A percentile compares a stretch with the other conserved stretches of the same genome.
These are phyloP conservation scores for Lactarius evosmus DNA, from an alignment of 768 basidiomycete species.

Conservation along the genomic window DNA sequence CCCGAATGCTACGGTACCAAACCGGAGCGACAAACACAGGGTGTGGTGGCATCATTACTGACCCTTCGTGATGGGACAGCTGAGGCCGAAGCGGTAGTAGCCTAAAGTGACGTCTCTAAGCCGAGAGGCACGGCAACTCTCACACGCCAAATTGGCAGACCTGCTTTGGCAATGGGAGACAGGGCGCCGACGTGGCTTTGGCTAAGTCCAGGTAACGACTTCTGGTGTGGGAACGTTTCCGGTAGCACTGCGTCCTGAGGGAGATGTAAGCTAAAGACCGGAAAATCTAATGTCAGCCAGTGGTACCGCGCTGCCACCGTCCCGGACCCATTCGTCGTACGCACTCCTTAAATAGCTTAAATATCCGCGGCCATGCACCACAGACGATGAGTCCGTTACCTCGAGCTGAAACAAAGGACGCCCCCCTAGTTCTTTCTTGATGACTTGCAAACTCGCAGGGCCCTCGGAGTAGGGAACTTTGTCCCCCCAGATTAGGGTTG, in stretches of 20 bases:
- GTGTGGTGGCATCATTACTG: not conserved
- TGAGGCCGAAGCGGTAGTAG: conserved; percentile 36
- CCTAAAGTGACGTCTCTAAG: conserved; percentile 24
- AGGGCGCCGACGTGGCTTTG: conserved; percentile 1
- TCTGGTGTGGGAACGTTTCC: conserved; percentile 34
- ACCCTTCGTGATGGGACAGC: conserved; percentile 35
- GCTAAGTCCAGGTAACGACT: conserved; percentile 21
- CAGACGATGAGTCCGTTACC: conserved; percentile 8
- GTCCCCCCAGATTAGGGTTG: conserved; percentile 33
- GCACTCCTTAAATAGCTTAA: conserved; percentile 32
- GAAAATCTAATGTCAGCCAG: too few relatives aligned
- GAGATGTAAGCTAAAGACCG: not conserved
- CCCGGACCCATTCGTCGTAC: conserved; percentile 33
- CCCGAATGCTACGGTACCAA: not conserved
- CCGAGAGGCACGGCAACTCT: too few relatives aligned
- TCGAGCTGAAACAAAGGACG: conserved; percentile 23
- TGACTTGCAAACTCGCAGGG: conserved; percentile 30
- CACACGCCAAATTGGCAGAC: conserved; percentile 17
- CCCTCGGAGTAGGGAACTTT: conserved; percentile 34
- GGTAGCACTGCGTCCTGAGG: conserved; percentile 32
- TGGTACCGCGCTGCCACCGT: conserved; percentile 32
- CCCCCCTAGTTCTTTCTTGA: conserved; percentile 30
- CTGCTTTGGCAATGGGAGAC: conserved; percentile 31
- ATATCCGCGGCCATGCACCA: conserved; percentile 33
- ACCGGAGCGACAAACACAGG: not conserved